A percentile compares a stretch with the other conserved stretches of the same genome.
These are phyloP conservation scores for Phellopilus nigrolimitatus DNA, from an alignment of 1,284 basidiomycete species.

Conservation along the genomic window DNA sequence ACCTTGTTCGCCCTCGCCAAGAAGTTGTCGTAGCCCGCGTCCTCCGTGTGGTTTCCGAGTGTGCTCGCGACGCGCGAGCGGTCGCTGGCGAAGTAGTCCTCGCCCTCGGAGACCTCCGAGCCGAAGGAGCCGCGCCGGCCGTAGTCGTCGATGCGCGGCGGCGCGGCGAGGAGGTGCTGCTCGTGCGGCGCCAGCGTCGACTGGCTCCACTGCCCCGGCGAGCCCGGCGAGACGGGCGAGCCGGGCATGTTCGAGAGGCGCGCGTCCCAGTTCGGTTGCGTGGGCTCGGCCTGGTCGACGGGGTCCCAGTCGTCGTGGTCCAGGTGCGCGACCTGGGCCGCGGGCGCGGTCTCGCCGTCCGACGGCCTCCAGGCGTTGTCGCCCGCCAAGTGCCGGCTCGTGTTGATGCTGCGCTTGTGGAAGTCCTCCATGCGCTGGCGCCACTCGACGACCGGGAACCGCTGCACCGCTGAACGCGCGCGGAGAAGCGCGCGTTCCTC, in stretches of 20 bases:
- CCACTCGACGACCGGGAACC: slow-evolving; percentile 96
- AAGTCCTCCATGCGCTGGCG: slow-evolving; percentile 92
- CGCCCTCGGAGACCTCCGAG: slow-evolving; percentile 47
- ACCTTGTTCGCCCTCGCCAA: slow-evolving; percentile 78
- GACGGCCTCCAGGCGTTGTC: slow-evolving; percentile 72
- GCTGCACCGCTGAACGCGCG: slow-evolving; percentile 87
- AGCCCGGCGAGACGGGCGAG: slow-evolving; percentile 30
- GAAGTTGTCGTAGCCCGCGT: slow-evolving; percentile 67
- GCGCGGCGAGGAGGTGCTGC: slow-evolving; percentile 32
- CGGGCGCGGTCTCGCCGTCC: slow-evolving; percentile 55
- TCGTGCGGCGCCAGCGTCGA: slow-evolving; percentile 38
- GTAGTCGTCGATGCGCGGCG: slow-evolving; percentile 25
- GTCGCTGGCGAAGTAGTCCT: slow-evolving; percentile 48
- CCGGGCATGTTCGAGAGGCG: slow-evolving; percentile 24
- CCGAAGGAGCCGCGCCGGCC: slow-evolving; percentile 43
- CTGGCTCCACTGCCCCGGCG: slow-evolving; percentile 56
- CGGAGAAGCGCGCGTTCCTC: slow-evolving; percentile 88
- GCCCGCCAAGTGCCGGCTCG: slow-evolving; percentile 66
- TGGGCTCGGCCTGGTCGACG: slow-evolving; percentile 42
- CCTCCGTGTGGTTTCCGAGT: slow-evolving; percentile 22
- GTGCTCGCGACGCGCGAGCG: slow-evolving; percentile 15
- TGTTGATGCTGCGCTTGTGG: slow-evolving; percentile 77
- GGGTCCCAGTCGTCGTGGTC: slow-evolving; percentile 57
- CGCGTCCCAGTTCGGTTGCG: slow-evolving; percentile 51
- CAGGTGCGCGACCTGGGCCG: slow-evolving; percentile 33